Evolutionary conservation across 768 basidiomycete genomes (phyloP), one percentile per base, ranked within the genome.

Genomic region (Russula ochroleuca): DNA sequence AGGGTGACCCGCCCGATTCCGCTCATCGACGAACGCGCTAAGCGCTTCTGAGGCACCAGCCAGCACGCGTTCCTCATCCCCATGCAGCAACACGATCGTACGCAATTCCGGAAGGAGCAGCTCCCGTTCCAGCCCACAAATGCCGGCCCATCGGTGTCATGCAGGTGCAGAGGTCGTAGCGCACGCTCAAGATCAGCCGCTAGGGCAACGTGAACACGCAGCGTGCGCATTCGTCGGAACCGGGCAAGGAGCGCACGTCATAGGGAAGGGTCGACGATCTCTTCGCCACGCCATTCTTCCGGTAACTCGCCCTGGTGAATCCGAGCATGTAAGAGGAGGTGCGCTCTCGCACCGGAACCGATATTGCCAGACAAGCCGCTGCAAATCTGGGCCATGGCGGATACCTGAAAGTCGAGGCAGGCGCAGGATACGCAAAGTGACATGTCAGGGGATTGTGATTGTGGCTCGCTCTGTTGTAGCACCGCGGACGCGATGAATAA

Each of bases 21-120:
- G 54, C 13, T 35, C 53, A n/a, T 50, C 33, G 23, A 61, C 15
- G 31, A n/a, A n/a, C n/a, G n/a, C n/a, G n/a, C n/a, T n/a, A n/a
- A n/a, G n/a, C n/a, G n/a, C n/a, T n/a, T n/a, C 38, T 19, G 53
- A 59, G 11, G 63, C 59, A 23, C 28, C n/a, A 1, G 17, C 15
- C 5, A 49, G 40, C 17, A 35, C n/a, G 15, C 15, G 38, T 21
- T 50, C 14, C 14, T 61, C 49, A 11, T 55, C 35, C 7, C 58
- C 47, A 50, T 64, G 63, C 21, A 64, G 10, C 40, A 64, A 50
- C 33, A 60, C 48, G 40, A 64, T 3, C 40, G 51, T 55, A 8
- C 41, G 47, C 31, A 64, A 19, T 19, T 55, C 59, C 0, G 59
- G 63, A 17, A 64, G 23, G 23, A 52, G 49, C 43, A 35, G 1